These are phyloP conservation scores for fission yeast (Schizosaccharomyces pombe) DNA, from an alignment of 805 yeast species.

Conservation along the genomic window DNA sequence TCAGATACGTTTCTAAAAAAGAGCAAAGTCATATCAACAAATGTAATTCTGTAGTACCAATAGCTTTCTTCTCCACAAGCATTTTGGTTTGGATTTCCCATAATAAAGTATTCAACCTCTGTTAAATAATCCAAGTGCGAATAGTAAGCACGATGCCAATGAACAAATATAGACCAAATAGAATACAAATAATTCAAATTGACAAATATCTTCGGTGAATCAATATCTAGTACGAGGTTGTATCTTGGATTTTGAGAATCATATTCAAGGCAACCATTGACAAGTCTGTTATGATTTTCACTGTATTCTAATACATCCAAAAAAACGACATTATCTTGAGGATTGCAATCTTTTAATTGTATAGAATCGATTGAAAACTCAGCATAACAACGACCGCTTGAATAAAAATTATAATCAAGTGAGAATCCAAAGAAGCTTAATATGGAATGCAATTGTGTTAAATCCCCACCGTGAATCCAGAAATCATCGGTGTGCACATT, in stretches of 20 bases:
- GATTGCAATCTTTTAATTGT: not conserved
- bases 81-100: not conserved
- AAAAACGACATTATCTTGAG: not conserved
- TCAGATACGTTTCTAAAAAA: conserved; percentile 58
- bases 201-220: not conserved
- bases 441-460: not conserved
- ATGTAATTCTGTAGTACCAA: conserved; percentile 26
- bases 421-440: not conserved
- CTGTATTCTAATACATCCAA: not conserved
- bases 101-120: too few relatives aligned
- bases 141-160: not conserved
- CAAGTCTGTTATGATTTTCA: not conserved
- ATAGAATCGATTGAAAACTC: not conserved
- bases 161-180: not conserved
- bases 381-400: not conserved
- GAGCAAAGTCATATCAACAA: conserved; percentile 55
- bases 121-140: too few relatives aligned
- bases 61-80: not conserved
- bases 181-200: not conserved
- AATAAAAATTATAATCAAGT: not conserved
- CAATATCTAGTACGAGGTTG: not conserved
- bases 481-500: not conserved
- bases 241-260: not conserved
- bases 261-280: not conserved
- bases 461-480: not conserved